Percentiles rank a stretch among this genome's conserved stretches.
These are phyloP conservation scores for Verticillium alfalfae DNA, from an alignment of 2,329 filamentous ascomycete genomes.

Conservation along the genomic window DNA sequence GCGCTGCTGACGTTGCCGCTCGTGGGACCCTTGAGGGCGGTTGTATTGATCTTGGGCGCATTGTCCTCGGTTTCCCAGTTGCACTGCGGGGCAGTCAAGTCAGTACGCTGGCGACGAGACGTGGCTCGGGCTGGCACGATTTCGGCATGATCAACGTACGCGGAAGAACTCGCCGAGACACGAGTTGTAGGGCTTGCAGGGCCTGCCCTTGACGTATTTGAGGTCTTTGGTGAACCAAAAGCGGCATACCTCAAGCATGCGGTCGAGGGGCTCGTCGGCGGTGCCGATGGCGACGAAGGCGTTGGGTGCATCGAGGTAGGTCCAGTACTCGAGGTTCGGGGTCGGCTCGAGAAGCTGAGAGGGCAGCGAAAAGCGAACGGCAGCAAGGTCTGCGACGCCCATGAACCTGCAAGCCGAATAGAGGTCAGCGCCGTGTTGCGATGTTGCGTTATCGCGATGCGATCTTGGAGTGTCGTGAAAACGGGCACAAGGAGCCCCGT, in stretches of 20 bases:
- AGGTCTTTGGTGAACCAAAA: slow-evolving; percentile 99
- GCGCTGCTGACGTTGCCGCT: slow-evolving; percentile 33
- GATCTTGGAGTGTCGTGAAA: background rate
- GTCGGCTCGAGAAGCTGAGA: slow-evolving; percentile 94
- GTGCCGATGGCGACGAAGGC: slow-evolving; percentile 80
- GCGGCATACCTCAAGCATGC: slow-evolving; percentile 88
- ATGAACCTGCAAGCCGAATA: slow-evolving; percentile 65
- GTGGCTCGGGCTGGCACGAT: background rate
- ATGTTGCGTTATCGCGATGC: background rate
- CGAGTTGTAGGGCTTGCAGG: slow-evolving; percentile 98
- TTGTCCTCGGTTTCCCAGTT: slow-evolving; percentile 91
- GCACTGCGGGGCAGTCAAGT: slow-evolving; percentile 50
- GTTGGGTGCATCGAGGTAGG: slow-evolving; percentile 92
- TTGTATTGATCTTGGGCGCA: slow-evolving; percentile 58
- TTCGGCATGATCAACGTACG: slow-evolving; percentile 42
- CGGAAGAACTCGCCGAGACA: slow-evolving; percentile 96
- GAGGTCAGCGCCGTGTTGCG: slow-evolving; percentile 17
- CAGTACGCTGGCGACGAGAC: slow-evolving; percentile 6
- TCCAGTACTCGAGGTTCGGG: slow-evolving; percentile 98
- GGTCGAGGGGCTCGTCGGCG: slow-evolving; percentile 83
- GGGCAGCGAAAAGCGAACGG: slow-evolving; percentile 91
- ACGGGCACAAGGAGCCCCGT: background rate
- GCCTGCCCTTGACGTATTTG: slow-evolving; percentile 98
- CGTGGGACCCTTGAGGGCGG: slow-evolving; percentile 29
- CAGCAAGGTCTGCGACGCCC: slow-evolving; percentile 89